phyloP scores from a whole-genome alignment of 352 stramenopile species.

The Phytopythium chamaehyphon region DNA sequence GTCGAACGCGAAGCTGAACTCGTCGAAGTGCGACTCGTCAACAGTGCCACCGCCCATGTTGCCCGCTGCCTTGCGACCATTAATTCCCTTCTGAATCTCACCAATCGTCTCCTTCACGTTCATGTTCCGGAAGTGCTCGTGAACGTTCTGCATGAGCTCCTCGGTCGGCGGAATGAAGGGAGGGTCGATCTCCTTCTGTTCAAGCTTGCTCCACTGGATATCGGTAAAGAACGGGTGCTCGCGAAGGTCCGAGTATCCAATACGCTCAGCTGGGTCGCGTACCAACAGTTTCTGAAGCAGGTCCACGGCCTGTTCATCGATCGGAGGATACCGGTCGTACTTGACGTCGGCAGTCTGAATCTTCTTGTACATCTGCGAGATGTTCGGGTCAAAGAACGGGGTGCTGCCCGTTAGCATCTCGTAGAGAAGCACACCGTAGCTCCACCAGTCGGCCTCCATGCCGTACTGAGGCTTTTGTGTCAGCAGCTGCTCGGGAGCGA shows the following conservation, averaged over 20 bases:
- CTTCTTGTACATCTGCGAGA: slow-evolving; percentile 88
- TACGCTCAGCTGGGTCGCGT: slow-evolving; percentile 63
- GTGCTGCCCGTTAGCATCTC: slow-evolving; percentile 88
- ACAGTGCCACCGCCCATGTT: slow-evolving; percentile 39
- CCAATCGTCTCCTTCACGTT: slow-evolving; percentile 81
- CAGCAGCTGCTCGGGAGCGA: slow-evolving; percentile 77
- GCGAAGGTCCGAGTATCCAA: slow-evolving; percentile 56
- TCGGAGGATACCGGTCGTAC: slow-evolving; percentile 62
- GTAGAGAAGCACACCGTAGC: slow-evolving; percentile 87
- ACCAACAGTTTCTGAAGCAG: slow-evolving; percentile 75
- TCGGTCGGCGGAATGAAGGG: slow-evolving; percentile 78
- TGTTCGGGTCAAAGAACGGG: slow-evolving; percentile 85
- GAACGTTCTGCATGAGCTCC: slow-evolving; percentile 85
- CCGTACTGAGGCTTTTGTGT: slow-evolving; percentile 85
- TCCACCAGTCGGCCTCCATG: slow-evolving; percentile 90
- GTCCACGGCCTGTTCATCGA: slow-evolving; percentile 65
- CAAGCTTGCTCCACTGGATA: slow-evolving; percentile 71
- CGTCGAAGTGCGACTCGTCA: slow-evolving; percentile 80
- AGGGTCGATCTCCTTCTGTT: slow-evolving; percentile 76
- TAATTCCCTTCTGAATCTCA: slow-evolving; percentile 53
- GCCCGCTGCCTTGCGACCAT: slow-evolving; percentile 50
- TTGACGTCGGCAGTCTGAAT: slow-evolving; percentile 86
- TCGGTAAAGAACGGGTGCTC: slow-evolving; percentile 61
- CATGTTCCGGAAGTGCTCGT: slow-evolving; percentile 89
- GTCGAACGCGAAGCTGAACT: slow-evolving; percentile 88